These are phyloP conservation scores for Hirsutella thompsonii DNA, from an alignment of 2,329 filamentous ascomycete genomes.

Conservation along the genomic window DNA sequence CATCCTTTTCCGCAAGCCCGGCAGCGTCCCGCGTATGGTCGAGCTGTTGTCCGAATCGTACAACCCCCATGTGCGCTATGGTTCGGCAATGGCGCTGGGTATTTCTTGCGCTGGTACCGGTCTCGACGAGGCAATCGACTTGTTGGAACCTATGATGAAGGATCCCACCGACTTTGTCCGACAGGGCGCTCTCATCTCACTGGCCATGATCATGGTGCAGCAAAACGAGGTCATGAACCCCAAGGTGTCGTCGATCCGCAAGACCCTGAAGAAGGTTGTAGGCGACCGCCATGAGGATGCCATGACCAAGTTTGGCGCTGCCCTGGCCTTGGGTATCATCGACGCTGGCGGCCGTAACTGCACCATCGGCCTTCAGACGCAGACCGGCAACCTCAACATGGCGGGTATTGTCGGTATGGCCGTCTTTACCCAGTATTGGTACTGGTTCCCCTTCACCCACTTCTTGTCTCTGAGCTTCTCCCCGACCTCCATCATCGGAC, in stretches of 20 bases:
- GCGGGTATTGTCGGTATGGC: conserved; percentile 95
- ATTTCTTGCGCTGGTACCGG: conserved; percentile 97
- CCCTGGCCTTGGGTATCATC: conserved; percentile 89
- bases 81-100: conserved; percentile 94
- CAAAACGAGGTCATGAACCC: conserved; percentile 98
- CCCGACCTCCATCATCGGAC: conserved; percentile 89
- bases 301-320: conserved; percentile 97
- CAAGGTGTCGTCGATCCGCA: conserved; percentile 81
- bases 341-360: conserved; percentile 97
- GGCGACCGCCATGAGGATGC: conserved; percentile 94
- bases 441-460: conserved; percentile 98
- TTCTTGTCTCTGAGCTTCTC: conserved; percentile 93
- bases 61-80: conserved; percentile 96
- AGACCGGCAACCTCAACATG: conserved; percentile 98
- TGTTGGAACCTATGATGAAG: conserved; percentile 98
- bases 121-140: conserved; percentile 87
- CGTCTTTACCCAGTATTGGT: conserved; percentile 99
- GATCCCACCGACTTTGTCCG: conserved; percentile 97
- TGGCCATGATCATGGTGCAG: conserved; percentile 98
- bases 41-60: conserved; percentile 96
- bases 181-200: conserved; percentile 84
- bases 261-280: conserved; percentile 88
- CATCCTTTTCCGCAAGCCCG: conserved; percentile 95
- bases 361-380: conserved; percentile 93
- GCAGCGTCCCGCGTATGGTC: conserved; percentile 95